These are phyloP conservation scores for Fusarium paranaense DNA, from an alignment of 2,329 filamentous ascomycete genomes.

Conservation along the genomic window DNA sequence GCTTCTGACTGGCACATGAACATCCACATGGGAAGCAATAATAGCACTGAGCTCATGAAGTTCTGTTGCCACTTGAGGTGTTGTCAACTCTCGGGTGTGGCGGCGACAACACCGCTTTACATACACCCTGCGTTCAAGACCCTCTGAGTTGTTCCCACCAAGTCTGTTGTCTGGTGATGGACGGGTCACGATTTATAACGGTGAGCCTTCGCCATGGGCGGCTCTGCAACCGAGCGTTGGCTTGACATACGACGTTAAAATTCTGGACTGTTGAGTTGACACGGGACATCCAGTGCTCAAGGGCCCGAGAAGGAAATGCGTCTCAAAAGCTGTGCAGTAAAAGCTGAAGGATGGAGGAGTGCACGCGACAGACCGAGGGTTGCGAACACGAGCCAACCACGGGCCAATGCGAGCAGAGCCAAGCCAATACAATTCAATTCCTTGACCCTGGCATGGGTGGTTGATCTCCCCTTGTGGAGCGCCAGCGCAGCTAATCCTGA, in stretches of 20 bases:
- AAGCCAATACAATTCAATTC: conserved; percentile 7
- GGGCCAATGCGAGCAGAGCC: background rate
- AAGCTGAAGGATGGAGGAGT: background rate
- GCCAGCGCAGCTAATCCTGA: conserved; percentile 22
- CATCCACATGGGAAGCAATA: conserved; percentile 15
- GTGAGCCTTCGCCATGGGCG: background rate
- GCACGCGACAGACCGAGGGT: conserved; percentile 21
- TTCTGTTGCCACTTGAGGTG: conserved; percentile 17
- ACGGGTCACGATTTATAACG: background rate
- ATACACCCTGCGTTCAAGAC: background rate
- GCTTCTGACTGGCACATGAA: conserved; percentile 24
- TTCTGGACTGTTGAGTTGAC: background rate
- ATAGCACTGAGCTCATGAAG: conserved; percentile 6
- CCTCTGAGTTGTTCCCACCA: conserved; percentile 1
- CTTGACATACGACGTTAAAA: background rate
- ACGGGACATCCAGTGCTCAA: background rate
- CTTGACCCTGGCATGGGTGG: conserved; percentile 1
- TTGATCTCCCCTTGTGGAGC: conserved; percentile 24
- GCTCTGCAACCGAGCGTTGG: background rate
- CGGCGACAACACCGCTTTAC: background rate
- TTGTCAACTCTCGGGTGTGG: background rate
- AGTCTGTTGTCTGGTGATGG: background rate
- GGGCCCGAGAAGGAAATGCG: background rate
- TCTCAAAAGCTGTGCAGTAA: background rate
- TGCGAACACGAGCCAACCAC: conserved; percentile 25